Conservation (phyloP, 495 filamentous ascomycete genomes). For the Annulohypoxylon maeteangense region DNA sequence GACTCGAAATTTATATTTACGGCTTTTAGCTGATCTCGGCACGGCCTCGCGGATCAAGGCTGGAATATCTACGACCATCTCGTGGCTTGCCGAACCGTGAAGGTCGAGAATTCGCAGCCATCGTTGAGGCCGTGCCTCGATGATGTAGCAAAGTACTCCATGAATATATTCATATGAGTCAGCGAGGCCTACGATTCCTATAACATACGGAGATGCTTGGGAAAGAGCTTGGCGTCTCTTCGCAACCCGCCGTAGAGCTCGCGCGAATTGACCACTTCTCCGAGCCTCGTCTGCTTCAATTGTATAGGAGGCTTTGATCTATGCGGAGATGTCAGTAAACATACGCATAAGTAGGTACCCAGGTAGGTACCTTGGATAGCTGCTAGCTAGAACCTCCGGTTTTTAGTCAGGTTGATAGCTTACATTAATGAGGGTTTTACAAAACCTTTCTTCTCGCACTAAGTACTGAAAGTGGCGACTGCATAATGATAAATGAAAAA, state of each 20-base stretch:
- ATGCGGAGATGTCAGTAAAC: constrained; percentile 21
- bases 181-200: constrained; percentile 67
- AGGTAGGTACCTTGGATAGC: not conserved
- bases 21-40: constrained; percentile 42
- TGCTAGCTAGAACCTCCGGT: constrained; percentile 11
- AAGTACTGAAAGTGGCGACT: constrained; percentile 65
- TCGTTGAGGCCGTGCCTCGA: constrained; percentile 50
- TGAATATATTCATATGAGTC: constrained; percentile 70
- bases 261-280: constrained; percentile 59
- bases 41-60: constrained; percentile 53
- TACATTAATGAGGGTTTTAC: constrained; percentile 69
- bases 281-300: constrained; percentile 67
- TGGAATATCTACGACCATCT: constrained; percentile 69
- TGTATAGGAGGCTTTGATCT: constrained; percentile 67
- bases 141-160: constrained; percentile 71
- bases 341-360: not conserved
- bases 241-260: constrained; percentile 67
- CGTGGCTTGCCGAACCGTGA: constrained; percentile 59
- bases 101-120: constrained; percentile 73
- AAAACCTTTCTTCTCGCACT: constrained; percentile 69
- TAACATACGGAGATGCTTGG: constrained; percentile 69
- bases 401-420: constrained; percentile 32
- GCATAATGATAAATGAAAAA: constrained; percentile 60
- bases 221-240: constrained; percentile 71
- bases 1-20: constrained; percentile 64